A percentile compares a stretch with the other conserved stretches of the same genome.
Evolutionary conservation across 805 yeast genomes (phyloP).

Genomic region (Yarrowia divulgata): DNA sequence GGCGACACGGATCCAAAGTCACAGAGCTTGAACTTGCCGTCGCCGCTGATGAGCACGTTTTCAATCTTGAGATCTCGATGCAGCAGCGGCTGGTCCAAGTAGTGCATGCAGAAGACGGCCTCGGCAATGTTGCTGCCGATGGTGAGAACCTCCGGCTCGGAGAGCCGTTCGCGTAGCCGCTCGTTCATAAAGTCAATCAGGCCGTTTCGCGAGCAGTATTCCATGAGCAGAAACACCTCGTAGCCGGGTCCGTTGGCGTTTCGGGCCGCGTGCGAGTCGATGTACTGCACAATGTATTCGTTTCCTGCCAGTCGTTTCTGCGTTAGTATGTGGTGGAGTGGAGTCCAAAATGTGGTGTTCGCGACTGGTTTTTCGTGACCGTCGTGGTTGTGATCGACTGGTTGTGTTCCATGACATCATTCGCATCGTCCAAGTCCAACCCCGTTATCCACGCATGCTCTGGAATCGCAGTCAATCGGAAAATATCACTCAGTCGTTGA

Average conservation of each 20-base stretch:
- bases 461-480: no score
- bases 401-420: no score
- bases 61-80: conserved; percentile 96
- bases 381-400: no score
- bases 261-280: conserved; percentile 93
- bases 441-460: no score
- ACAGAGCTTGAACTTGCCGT: conserved; percentile 80
- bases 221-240: conserved; percentile 93
- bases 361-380: no score
- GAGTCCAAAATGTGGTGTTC: not conserved
- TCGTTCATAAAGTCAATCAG: conserved; percentile 88
- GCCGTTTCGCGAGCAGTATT: conserved; percentile 86
- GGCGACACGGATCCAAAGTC: conserved; percentile 92
- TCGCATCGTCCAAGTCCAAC: no score
- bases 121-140: conserved; percentile 82
- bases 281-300: conserved; percentile 82
- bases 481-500: no score
- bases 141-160: conserved; percentile 76
- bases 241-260: conserved; percentile 59
- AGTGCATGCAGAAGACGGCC: conserved; percentile 88
- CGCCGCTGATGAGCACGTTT: conserved; percentile 76
- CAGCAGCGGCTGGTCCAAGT: conserved; percentile 66
- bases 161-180: conserved; percentile 76
- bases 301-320: conserved; percentile 76
- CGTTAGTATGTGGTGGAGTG: not conserved